Evolutionary conservation across 192 early-diverging fungal genomes (phyloP), one percentile per base, ranked within the genome.

Genomic region (Podila epicladia): DNA sequence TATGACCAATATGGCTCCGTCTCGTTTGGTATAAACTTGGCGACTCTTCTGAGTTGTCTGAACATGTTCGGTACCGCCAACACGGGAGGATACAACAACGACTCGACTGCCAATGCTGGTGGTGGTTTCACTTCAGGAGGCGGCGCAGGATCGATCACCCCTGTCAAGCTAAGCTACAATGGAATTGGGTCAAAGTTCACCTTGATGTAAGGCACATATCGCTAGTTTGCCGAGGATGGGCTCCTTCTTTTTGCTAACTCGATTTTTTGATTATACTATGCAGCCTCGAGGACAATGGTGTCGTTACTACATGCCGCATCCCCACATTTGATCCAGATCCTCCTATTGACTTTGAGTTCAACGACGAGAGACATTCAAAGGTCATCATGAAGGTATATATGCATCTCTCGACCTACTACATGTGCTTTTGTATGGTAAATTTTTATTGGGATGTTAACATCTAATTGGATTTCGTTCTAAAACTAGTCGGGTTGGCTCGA

Each of bases 41-140:
- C 66, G 32, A 80, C 70, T 22, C 38, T 80, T 13, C 32, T 80
- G 53, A 80, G 62, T 31, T 80, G 77, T 19, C 67, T 73, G 9
- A 80, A 80, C 48, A 80, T 72, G 70, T 80, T 80, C 65, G 77
- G 77, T 0, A 80, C 77, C 9, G 77, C 77, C 32, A 55, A 26
- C 26, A 37, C 35, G 38, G 50, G 58, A 28, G 61, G 28, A 24
- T 62, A 26, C 38, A 65, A 65, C 38, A 41, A 51, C 6, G 61
- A 49, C 13, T 33, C 8, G 9, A 15, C 28, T 17, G 65, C 50
- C n/a, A 22, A 1, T 12, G 29, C 2, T 20, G 69, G 24, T 20
- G 35, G 63, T 19, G 26, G 37, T 62, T 29, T 26, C 2, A 7
- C 24, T 51, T 13, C 64, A 65, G 49, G 15, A 9, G 45, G 64